Conservation (phyloP, 768 basidiomycete genomes). For the Austroboletus eburneus region DNA sequence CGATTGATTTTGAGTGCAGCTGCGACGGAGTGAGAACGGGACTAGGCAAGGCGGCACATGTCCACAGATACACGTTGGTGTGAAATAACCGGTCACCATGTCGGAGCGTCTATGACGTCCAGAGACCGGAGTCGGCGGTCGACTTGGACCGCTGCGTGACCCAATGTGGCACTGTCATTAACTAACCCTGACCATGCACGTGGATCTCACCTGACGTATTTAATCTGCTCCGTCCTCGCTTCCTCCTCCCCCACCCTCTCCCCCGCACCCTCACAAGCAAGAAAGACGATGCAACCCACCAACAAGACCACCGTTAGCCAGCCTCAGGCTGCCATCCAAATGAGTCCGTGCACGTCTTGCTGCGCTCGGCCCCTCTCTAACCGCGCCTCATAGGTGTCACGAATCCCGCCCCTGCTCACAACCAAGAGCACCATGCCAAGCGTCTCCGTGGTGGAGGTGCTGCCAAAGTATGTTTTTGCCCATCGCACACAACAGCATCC, state of each 20-base stretch:
- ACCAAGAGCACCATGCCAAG: constrained; percentile 42
- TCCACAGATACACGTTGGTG: too few species aligned
- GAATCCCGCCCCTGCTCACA: constrained; percentile 40
- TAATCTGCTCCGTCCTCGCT: constrained; percentile 7
- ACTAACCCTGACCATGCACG: constrained; percentile 9
- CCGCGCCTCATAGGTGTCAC: constrained; percentile 37
- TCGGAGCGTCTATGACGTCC: too few species aligned
- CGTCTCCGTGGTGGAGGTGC: constrained; percentile 72
- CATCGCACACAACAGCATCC: not conserved
- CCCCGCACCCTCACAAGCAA: constrained; percentile 22
- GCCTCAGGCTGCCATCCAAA: constrained; percentile 55
- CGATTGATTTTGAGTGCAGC: too few species aligned
- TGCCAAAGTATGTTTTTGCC: constrained; percentile 43
- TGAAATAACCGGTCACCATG: not conserved
- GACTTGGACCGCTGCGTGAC: not conserved
- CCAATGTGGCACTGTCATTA: constrained; percentile 6
- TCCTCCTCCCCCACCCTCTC: not conserved
- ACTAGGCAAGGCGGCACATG: not conserved
- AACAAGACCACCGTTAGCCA: constrained; percentile 42
- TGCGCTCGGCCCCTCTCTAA: not conserved
- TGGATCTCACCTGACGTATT: constrained; percentile 9
- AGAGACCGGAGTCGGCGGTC: not conserved
- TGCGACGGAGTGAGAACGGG: not conserved
- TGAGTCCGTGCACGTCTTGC: constrained; percentile 46
- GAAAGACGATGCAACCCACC: constrained; percentile 28